Evolutionary conservation across 2,329 filamentous ascomycete genomes (phyloP).

Genomic region (Curvularia spicifera): DNA sequence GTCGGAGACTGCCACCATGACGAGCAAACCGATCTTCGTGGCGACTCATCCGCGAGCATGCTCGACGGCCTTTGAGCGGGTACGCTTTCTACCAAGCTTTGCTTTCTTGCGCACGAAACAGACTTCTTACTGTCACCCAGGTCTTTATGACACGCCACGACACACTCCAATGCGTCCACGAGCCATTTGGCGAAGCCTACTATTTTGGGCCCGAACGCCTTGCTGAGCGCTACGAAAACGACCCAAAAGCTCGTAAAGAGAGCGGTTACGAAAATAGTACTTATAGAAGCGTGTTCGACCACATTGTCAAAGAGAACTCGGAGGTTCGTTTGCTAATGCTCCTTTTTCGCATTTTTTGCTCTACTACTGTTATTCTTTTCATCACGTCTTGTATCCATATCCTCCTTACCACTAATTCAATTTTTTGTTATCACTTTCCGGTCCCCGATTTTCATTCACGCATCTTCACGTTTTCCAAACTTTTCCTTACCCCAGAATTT

Average conservation of each 20-base stretch:
- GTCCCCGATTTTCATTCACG: slow-evolving; percentile 17
- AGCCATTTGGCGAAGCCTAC: slow-evolving; percentile 96
- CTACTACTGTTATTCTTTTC: not conserved
- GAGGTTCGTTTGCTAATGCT: slow-evolving; percentile 65
- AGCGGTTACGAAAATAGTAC: slow-evolving; percentile 74
- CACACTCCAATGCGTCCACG: slow-evolving; percentile 82
- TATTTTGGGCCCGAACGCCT: slow-evolving; percentile 94
- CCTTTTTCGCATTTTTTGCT: slow-evolving; percentile 3
- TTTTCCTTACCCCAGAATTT: not conserved
- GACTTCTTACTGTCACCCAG: slow-evolving; percentile 27
- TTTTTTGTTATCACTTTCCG: slow-evolving; percentile 6
- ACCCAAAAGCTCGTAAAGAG: slow-evolving; percentile 60
- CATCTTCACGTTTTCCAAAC: slow-evolving; percentile 18
- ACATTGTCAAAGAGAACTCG: slow-evolving; percentile 72
- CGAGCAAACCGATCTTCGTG: slow-evolving; percentile 84
- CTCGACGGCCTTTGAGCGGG: slow-evolving; percentile 96
- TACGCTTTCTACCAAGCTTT: slow-evolving; percentile 52
- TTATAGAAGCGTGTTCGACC: slow-evolving; percentile 77
- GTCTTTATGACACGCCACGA: slow-evolving; percentile 96
- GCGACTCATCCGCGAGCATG: slow-evolving; percentile 93
- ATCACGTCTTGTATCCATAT: not conserved
- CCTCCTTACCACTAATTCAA: not conserved
- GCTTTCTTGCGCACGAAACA: not conserved
- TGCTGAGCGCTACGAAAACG: slow-evolving; percentile 76
- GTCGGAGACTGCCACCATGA: slow-evolving; percentile 59